phyloP scores from a whole-genome alignment of 495 filamentous ascomycete genomes.

The Penicillium goetzii region DNA sequence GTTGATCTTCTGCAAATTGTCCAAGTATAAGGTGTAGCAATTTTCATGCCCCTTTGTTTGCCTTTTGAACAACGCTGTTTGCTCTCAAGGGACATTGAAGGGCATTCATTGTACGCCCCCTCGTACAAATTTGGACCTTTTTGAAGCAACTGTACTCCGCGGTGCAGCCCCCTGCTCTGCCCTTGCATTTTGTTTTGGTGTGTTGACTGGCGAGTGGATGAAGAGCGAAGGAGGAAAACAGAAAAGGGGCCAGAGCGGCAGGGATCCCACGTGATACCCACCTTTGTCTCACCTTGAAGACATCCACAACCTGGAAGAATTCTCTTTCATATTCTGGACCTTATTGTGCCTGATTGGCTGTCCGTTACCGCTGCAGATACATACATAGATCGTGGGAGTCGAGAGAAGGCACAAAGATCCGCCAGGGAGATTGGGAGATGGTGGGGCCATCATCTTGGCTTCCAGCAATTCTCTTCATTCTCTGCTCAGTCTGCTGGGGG shows the following conservation, averaged over 20 bases:
- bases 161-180: neutral
- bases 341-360: neutral
- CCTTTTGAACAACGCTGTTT: too few species aligned
- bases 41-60: too few species aligned
- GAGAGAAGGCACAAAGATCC: too few species aligned
- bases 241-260: neutral
- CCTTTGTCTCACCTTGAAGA: neutral
- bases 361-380: neutral
- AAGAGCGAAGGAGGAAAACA: neutral
- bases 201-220: neutral
- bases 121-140: too few species aligned
- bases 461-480: neutral
- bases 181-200: neutral
- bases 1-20: too few species aligned
- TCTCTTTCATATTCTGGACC: neutral
- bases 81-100: too few species aligned
- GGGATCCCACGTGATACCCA: neutral
- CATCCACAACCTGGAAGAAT: neutral
- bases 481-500: neutral
- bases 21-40: too few species aligned
- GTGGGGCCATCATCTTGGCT: neutral
- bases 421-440: neutral
- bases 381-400: neutral
- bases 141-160: too few species aligned
- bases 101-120: too few species aligned